Conservation (phyloP, 2,329 filamentous ascomycete genomes). For the Graphium sp. region DNA sequence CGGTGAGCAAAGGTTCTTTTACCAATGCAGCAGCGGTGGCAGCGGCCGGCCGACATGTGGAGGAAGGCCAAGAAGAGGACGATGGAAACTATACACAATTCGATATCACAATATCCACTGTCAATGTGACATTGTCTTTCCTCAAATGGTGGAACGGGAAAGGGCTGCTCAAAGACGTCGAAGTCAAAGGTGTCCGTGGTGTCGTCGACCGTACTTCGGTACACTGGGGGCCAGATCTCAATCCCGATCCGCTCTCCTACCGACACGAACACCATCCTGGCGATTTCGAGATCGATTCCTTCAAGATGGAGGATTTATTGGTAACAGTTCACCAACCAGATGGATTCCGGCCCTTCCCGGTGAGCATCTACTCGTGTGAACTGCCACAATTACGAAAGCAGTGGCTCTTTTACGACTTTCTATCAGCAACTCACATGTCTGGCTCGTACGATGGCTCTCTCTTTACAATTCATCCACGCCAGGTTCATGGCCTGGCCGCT, state of each 20-base stretch:
- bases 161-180: conserved; percentile 77
- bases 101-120: conserved; percentile 82
- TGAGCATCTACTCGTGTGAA: conserved; percentile 93
- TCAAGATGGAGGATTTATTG: conserved; percentile 87
- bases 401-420: conserved; percentile 94
- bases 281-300: conserved; percentile 93
- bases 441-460: conserved; percentile 90
- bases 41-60: conserved; percentile 41
- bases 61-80: conserved; percentile 37
- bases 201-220: conserved; percentile 84
- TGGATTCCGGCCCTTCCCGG: conserved; percentile 82
- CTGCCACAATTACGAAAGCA: conserved; percentile 85
- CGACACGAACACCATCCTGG: conserved; percentile 76
- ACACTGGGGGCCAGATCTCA: conserved; percentile 39
- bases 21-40: conserved; percentile 70
- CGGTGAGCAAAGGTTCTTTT: conserved; percentile 86
- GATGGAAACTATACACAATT: conserved; percentile 98
- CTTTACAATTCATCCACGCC: conserved; percentile 77
- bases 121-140: conserved; percentile 93
- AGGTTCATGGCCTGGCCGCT: conserved; percentile 1
- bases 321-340: conserved; percentile 83
- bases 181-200: conserved; percentile 83
- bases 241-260: conserved; percentile 64
- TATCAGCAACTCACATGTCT: conserved; percentile 90
- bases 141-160: conserved; percentile 99